Conservation (phyloP, 2,329 filamentous ascomycete species). For the Blumeria graminis region DNA sequence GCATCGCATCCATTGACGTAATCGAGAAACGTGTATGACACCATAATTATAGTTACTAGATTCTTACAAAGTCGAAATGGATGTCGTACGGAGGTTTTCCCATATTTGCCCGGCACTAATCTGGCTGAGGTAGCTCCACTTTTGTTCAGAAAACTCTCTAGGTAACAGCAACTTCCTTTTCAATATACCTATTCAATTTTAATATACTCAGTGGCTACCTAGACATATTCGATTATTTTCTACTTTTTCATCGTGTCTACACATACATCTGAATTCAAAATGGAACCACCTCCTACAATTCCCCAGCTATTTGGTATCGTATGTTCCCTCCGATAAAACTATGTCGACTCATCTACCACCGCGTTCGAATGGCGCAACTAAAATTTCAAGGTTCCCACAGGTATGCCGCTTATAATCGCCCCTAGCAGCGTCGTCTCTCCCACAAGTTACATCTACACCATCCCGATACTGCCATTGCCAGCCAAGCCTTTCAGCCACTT, state of each 20-base stretch:
- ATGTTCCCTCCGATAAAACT: not conserved
- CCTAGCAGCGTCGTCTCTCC: slow-evolving; percentile 28
- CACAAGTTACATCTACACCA: slow-evolving; percentile 31
- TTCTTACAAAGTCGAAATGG: no score
- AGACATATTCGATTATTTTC: no score
- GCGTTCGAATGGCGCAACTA: not conserved
- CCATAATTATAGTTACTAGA: no score
- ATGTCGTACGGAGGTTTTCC: no score
- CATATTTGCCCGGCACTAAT: no score
- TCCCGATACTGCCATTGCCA: slow-evolving; percentile 19
- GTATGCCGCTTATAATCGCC: slow-evolving; percentile 29
- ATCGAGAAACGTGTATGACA: slow-evolving; percentile 20
- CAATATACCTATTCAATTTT: no score
- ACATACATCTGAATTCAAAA: not conserved
- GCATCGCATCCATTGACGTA: slow-evolving; percentile 28
- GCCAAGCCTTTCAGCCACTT: slow-evolving; percentile 47
- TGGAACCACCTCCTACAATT: slow-evolving; percentile 5
- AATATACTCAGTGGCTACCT: no score
- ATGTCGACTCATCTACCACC: not conserved
- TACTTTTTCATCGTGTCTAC: no score
- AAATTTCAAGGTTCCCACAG: slow-evolving; percentile 24
- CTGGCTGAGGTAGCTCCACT: no score
- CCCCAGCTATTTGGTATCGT: slow-evolving; percentile 13
- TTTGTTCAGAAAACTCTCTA: no score
- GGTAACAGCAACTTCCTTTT: no score